Conservation (phyloP, 2,329 filamentous ascomycete species). For the Pseudocercospora eumusae region DNA sequence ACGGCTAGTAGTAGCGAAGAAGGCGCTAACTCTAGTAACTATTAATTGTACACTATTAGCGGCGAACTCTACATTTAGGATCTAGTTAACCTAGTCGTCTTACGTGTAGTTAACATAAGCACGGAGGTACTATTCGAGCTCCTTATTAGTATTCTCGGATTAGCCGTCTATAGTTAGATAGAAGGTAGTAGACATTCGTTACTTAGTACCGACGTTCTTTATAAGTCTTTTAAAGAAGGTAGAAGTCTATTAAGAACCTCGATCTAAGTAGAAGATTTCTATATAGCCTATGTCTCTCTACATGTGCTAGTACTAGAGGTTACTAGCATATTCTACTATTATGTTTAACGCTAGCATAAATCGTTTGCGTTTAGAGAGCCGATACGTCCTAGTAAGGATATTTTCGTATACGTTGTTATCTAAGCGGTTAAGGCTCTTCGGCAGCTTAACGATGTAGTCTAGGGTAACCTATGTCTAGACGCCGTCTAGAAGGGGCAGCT, state of each 20-base stretch:
- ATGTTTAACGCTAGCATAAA: neutral
- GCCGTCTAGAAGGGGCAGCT: neutral
- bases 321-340: too few species aligned
- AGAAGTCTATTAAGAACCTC: neutral
- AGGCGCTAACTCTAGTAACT: neutral
- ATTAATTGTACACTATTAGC: neutral
- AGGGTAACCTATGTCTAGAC: neutral
- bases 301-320: neutral
- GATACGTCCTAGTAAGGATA: neutral
- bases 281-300: neutral
- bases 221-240: neutral
- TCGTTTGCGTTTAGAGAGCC: neutral
- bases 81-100: neutral
- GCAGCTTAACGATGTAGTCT: neutral
- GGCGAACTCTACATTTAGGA: neutral
- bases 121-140: neutral
- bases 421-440: neutral
- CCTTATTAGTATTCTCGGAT: conserved; percentile 6
- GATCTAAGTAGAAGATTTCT: neutral
- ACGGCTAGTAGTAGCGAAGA: neutral
- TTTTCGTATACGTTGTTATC: neutral
- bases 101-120: neutral
- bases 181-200: conserved; percentile 3
- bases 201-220: neutral
- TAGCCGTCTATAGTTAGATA: neutral